Conservation (phyloP, 2,329 filamentous ascomycete genomes). For the Microdochium paspali region DNA sequence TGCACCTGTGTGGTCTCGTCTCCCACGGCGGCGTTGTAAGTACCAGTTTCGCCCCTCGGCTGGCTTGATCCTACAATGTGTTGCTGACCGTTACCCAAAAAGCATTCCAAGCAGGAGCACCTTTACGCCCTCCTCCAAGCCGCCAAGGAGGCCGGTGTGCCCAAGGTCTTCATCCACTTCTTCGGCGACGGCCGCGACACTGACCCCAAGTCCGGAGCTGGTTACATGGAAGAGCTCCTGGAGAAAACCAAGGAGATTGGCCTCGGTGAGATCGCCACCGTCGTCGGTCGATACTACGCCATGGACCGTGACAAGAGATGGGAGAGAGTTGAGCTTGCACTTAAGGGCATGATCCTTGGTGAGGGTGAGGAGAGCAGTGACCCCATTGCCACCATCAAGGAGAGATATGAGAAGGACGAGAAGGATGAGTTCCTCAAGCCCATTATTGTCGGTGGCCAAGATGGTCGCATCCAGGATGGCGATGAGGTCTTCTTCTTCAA, state of each 20-base stretch:
- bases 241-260: slow-evolving; percentile 76
- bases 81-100: slow-evolving; percentile 7
- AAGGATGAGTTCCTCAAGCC: slow-evolving; percentile 98
- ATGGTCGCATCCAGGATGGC: slow-evolving; percentile 77
- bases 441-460: slow-evolving; percentile 85
- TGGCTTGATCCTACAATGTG: too few species aligned
- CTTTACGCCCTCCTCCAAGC: slow-evolving; percentile 79
- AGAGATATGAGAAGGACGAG: slow-evolving; percentile 78
- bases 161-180: slow-evolving; percentile 96
- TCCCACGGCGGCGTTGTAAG: slow-evolving; percentile 83
- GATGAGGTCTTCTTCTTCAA: slow-evolving; percentile 99
- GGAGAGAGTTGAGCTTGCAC: slow-evolving; percentile 83
- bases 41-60: not conserved
- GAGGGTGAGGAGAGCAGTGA: slow-evolving; percentile 82
- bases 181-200: slow-evolving; percentile 97
- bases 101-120: slow-evolving; percentile 93
- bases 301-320: slow-evolving; percentile 99
- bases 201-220: slow-evolving; percentile 86
- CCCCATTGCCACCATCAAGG: slow-evolving; percentile 77
- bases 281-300: slow-evolving; percentile 93
- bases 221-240: slow-evolving; percentile 80
- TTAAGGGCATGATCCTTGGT: slow-evolving; percentile 78
- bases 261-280: slow-evolving; percentile 77
- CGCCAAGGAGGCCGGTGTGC: slow-evolving; percentile 79
- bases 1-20: slow-evolving; percentile 86